These are phyloP conservation scores for Tetrahymena elliotti DNA, from an alignment of 73 alveolate species.

Conservation along the genomic window DNA sequence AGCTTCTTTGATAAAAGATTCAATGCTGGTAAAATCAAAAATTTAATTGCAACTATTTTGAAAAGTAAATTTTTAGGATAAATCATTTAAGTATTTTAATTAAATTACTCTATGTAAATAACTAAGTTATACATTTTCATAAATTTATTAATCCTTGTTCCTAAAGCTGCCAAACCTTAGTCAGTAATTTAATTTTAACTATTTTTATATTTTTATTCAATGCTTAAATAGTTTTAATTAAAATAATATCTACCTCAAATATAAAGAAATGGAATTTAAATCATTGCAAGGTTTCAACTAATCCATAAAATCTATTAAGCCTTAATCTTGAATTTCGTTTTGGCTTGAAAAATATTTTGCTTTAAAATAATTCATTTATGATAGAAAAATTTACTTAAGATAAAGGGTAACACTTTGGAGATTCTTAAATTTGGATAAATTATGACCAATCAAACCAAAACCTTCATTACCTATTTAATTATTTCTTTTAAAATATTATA, in stretches of 20 bases:
- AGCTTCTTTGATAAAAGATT: neutral
- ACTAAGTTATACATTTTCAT: neutral
- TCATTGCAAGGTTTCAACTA: neutral
- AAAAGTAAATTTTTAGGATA: too few species aligned
- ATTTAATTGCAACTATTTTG: neutral
- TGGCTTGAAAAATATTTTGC: neutral
- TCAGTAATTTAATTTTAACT: neutral
- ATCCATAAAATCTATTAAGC: neutral
- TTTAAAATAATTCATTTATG: neutral
- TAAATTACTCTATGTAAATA: neutral
- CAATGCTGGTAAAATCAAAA: neutral
- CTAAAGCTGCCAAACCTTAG: neutral
- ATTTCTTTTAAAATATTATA: neutral
- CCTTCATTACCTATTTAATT: neutral
- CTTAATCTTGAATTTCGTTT: neutral
- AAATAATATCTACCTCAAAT: neutral
- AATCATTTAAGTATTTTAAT: too few species aligned
- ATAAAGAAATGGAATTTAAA: neutral
- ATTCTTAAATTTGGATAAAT: neutral
- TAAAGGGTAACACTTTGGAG: neutral
- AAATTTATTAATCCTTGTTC: neutral
- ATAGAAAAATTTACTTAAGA: neutral
- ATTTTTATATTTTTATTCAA: too few species aligned
- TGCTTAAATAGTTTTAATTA: too few species aligned
- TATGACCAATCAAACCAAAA: neutral